phyloP scores from a whole-genome alignment of 805 yeast genomes.

The Candida schatavii region DNA sequence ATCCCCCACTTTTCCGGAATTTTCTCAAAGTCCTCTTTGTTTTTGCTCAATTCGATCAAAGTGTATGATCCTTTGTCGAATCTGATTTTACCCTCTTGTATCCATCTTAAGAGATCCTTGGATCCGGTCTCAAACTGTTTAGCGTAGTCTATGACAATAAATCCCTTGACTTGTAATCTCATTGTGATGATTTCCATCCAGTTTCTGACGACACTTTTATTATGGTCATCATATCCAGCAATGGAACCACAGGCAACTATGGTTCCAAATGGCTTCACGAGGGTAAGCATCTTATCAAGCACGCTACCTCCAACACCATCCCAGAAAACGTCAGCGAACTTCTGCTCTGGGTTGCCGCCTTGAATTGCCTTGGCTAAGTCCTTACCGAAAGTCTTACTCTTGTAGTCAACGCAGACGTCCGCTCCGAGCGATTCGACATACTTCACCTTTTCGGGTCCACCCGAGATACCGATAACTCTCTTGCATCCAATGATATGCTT shows the following conservation, averaged over 20 bases:
- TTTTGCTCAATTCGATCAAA: constrained; percentile 37
- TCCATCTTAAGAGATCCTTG: constrained; percentile 29
- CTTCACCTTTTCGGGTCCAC: constrained; percentile 53
- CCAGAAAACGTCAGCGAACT: constrained; percentile 48
- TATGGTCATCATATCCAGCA: constrained; percentile 50
- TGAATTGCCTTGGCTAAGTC: constrained; percentile 40
- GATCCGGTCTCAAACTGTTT: constrained; percentile 37
- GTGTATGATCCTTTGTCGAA: constrained; percentile 31
- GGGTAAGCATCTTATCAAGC: constrained; percentile 42
- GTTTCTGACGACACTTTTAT: constrained; percentile 32
- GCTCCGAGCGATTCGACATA: constrained; percentile 55
- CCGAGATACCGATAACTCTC: constrained; percentile 61
- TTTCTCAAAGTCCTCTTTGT: constrained; percentile 29
- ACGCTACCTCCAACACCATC: constrained; percentile 67
- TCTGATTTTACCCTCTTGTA: constrained; percentile 41
- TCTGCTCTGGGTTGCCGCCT: constrained; percentile 26
- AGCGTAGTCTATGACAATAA: constrained; percentile 46
- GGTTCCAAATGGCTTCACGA: constrained; percentile 39
- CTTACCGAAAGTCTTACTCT: constrained; percentile 34
- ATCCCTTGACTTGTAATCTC: constrained; percentile 52
- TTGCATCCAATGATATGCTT: constrained; percentile 49
- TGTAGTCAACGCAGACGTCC: constrained; percentile 54
- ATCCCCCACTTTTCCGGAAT: constrained; percentile 48
- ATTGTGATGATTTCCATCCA: constrained; percentile 46
- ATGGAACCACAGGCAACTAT: constrained; percentile 65